Percentiles rank a stretch among this genome's conserved stretches.
Evolutionary conservation across 345 rosid species (phyloP).

Genomic region (Carallia pectinifolia): DNA sequence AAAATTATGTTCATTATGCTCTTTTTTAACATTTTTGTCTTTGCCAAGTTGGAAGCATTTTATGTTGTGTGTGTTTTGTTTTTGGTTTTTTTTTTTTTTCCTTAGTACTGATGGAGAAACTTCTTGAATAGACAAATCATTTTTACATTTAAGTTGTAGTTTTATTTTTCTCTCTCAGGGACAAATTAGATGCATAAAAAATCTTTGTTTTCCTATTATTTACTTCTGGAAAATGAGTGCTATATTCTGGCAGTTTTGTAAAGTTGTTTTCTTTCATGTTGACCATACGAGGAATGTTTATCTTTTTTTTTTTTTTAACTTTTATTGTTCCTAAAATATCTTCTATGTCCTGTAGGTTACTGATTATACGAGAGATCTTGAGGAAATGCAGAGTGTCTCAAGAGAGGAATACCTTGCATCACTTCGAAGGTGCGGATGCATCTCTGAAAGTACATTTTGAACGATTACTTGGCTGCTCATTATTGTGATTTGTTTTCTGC

Average conservation of each 20-base stretch:
- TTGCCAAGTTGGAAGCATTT: background rate
- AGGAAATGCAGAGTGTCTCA: conserved; percentile 94
- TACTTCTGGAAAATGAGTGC: background rate
- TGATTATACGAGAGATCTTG: conserved; percentile 92
- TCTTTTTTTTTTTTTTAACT: too few relatives aligned
- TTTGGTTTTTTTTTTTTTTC: background rate
- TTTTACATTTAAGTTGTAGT: too few relatives aligned
- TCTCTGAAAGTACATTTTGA: conserved; percentile 7
- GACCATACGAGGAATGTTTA: too few relatives aligned
- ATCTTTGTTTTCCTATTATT: background rate
- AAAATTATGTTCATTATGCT: background rate
- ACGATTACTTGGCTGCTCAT: conserved; percentile 23
- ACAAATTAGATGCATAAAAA: background rate
- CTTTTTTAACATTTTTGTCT: background rate
- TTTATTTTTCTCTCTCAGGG: too few relatives aligned
- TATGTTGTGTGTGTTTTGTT: background rate
- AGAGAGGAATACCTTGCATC: conserved; percentile 97
- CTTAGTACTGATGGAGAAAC: background rate
- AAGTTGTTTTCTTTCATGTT: too few relatives aligned
- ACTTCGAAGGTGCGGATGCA: conserved; percentile 66
- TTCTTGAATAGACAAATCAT: too few relatives aligned
- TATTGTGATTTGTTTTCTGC: conserved; percentile 37
- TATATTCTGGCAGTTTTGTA: background rate
- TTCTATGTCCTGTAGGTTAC: conserved; percentile 53
- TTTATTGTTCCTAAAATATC: background rate